A percentile compares a stretch with the other conserved stretches of the same genome.
Evolutionary conservation across 208 protist species (phyloP).

Genomic region (Herpetomonas muscarum): DNA sequence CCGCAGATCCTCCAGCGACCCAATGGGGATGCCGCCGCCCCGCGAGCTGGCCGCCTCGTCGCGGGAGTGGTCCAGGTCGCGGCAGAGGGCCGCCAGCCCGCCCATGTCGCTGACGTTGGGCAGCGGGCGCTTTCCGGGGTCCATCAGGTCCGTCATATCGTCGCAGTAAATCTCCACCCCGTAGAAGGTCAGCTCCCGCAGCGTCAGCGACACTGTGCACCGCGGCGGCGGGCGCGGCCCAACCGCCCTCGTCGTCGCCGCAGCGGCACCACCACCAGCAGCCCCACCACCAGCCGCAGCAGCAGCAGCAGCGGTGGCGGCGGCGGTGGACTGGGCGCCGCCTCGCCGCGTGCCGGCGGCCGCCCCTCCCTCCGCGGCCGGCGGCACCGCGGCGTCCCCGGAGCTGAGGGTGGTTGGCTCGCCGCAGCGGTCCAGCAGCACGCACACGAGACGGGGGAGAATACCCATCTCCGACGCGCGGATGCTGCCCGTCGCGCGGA

Average conservation of each 20-base stretch:
- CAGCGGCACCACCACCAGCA: background rate
- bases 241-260: background rate
- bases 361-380: background rate
- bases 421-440: constrained; percentile 68
- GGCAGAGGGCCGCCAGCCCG: constrained; percentile 62
- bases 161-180: constrained; percentile 88
- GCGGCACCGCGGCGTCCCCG: constrained; percentile 9
- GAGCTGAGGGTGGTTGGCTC: constrained; percentile 36
- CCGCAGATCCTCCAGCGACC: constrained; percentile 58
- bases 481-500: background rate
- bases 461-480: constrained; percentile 53
- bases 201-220: constrained; percentile 32
- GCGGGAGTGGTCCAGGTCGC: constrained; percentile 44
- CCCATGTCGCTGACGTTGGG: constrained; percentile 60
- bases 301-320: background rate
- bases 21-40: constrained; percentile 62
- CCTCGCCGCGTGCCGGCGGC: background rate
- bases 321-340: background rate
- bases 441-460: constrained; percentile 68
- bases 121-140: constrained; percentile 66
- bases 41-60: constrained; percentile 3
- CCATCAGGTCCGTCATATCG: constrained; percentile 72
- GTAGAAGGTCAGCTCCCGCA: constrained; percentile 74
- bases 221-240: background rate
- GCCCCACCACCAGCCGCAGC: background rate